Evolutionary conservation across 352 stramenopile species (phyloP), one percentile per base, ranked within the genome.

Genomic region (Phytophthora ramorum): DNA sequence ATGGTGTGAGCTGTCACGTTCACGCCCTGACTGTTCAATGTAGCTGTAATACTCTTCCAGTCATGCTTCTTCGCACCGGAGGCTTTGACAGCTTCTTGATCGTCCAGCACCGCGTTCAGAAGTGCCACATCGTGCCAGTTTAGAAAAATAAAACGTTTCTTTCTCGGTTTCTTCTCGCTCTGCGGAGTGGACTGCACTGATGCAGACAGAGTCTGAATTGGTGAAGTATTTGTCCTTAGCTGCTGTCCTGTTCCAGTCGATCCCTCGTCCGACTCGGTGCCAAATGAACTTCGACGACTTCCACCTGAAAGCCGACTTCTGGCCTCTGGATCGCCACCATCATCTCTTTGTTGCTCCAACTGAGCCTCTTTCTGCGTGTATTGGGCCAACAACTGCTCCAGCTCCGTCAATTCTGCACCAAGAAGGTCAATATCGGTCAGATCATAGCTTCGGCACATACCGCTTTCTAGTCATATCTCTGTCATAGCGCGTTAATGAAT

Each of bases 81-180:
- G 8, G 34, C 12, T 16, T 22, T 24, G 1, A 35, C 20, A 19
- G 41, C 13, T 19, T 48, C 53, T 58, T 41, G 12, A 14, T 71
- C 54, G 4, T 46, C 50, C 16, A 75, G 50, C 37, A 71, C 16
- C 13, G 22, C 38, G 2, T 64, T 59, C n/a, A 75, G 38, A 2
- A 75, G 45, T 19, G 71, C 3, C 8, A 67, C 30, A 28, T 71
- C 67, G 40, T 75, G 67, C 2, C 13, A 17, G 8, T 71, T 56
- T 13, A 50, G 44, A 20, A 75, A 75, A 26, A 16, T 34, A 17
- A 71, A 75, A 0, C 50, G 49, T 19, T 32, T 55, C 19, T 68
- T 71, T 4, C 40, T 44, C 13, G 20, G 14, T 9, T 65, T 66
- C 20, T 53, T 61, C 32, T 30, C 38, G 7, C 17, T 51, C 13